Evolutionary conservation across 2,329 filamentous ascomycete genomes (phyloP).

Genomic region (Saccharata proteae): DNA sequence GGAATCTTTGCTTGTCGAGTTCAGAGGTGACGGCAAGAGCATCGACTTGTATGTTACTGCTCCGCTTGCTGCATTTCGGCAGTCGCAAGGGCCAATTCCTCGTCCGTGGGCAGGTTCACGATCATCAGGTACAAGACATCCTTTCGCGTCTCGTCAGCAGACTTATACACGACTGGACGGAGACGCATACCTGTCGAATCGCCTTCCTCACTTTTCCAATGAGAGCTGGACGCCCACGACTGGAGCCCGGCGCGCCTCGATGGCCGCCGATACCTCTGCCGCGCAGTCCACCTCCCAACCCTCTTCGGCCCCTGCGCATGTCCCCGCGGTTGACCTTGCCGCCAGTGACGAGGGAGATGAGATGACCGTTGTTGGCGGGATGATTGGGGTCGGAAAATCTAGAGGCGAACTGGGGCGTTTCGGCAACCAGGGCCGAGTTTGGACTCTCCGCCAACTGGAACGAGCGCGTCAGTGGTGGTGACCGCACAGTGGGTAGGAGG

Average conservation of each 20-base stretch:
- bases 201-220: slow-evolving; percentile 4
- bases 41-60: too few relatives aligned
- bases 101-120: slow-evolving; percentile 15
- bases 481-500: not conserved
- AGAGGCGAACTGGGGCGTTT: slow-evolving; percentile 29
- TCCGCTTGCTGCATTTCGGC: too few relatives aligned
- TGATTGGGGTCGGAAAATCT: slow-evolving; percentile 41
- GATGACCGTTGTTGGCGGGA: slow-evolving; percentile 36
- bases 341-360: slow-evolving; percentile 36
- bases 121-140: slow-evolving; percentile 16
- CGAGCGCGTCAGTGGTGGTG: slow-evolving; percentile 12
- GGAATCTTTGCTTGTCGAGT: too few relatives aligned
- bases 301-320: slow-evolving; percentile 2
- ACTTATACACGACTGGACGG: not conserved
- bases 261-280: not conserved
- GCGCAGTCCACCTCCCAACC: not conserved
- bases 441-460: slow-evolving; percentile 25
- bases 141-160: too few relatives aligned
- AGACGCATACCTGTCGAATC: slow-evolving; percentile 2
- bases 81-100: slow-evolving; percentile 13
- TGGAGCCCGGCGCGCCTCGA: not conserved
- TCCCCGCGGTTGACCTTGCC: slow-evolving; percentile 25
- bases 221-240: too few relatives aligned
- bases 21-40: too few relatives aligned
- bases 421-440: slow-evolving; percentile 23